Evolutionary conservation across 345 rosid species (phyloP).

Genomic region (Pseudoturritis turrita): DNA sequence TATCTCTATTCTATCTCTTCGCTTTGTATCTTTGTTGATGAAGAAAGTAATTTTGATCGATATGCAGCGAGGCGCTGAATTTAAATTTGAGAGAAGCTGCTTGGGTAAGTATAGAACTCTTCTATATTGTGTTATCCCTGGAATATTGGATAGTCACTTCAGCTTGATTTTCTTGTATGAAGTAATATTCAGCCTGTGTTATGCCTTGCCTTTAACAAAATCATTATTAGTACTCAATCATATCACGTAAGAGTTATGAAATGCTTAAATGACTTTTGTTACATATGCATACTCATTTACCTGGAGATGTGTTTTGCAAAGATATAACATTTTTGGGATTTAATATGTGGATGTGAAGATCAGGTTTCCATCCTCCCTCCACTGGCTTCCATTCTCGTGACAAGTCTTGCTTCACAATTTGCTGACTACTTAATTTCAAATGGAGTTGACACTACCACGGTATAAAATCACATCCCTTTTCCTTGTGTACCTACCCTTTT

Average conservation of each 20-base stretch:
- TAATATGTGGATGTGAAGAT: slow-evolving; percentile 27
- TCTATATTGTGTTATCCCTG: neutral
- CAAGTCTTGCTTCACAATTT: slow-evolving; percentile 70
- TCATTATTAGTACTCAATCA: neutral
- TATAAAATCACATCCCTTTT: slow-evolving; percentile 26
- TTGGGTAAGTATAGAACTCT: slow-evolving; percentile 55
- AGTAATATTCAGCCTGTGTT: neutral
- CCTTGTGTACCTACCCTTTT: neutral
- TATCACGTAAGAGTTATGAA: neutral
- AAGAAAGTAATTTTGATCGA: neutral
- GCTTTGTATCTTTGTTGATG: slow-evolving; percentile 7
- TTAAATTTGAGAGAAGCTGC: slow-evolving; percentile 95
- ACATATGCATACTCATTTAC: neutral
- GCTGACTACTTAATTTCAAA: slow-evolving; percentile 79
- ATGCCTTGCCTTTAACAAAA: neutral
- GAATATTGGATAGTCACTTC: neutral
- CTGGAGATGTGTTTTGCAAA: neutral
- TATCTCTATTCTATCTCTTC: neutral
- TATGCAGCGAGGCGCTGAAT: slow-evolving; percentile 79
- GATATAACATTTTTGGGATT: slow-evolving; percentile 12
- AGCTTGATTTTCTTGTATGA: neutral
- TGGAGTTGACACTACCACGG: slow-evolving; percentile 83
- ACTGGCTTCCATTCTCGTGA: slow-evolving; percentile 74
- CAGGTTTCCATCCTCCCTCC: slow-evolving; percentile 99
- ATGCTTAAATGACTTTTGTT: neutral